Evolutionary conservation across 1,284 basidiomycete species (phyloP), one percentile per base, ranked within the genome.

Genomic region (Chalciporus piperatoides): DNA sequence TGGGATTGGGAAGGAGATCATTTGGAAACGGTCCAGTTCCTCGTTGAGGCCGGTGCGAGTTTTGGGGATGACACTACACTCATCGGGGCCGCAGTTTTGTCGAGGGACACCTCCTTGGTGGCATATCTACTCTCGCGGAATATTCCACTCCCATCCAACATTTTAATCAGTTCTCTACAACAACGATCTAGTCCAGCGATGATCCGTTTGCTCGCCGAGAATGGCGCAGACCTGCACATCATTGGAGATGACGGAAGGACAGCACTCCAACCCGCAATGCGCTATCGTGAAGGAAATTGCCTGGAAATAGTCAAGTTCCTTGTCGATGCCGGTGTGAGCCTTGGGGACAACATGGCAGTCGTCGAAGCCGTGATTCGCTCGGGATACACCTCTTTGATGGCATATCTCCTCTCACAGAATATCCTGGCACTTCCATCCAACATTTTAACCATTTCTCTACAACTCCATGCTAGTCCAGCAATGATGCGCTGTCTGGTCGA

Each of bases 71-170:
- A 15, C 7, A 7, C 32, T 4, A 21, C 17, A 11, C 17, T 37
- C 19, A 21, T 37, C 12, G 10, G 21, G 8, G 11, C 36, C 19
- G 10, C 36, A 12, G 12, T 37, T 19, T 1, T 10, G 8, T 12
- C 9, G 4, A 9, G 11, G 6, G 12, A 12, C 6, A 10, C 19
- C 15, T 37, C 19, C 1, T 6, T 37, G 4, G 19, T 21, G 9
- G 36, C 5, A 21, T 37, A 37, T 11, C 36, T 37, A 21, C 36
- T 37, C 19, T 10, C 19, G 4, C 15, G 30, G 6, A 21, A 35
- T 5, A 35, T 53, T 1, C 36, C 51, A 1, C 42, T 48, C 9
- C 51, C 51, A 4, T 28, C 12, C 9, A 19, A 51, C n/a, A 11
- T 48, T 28, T 17, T 53, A 4, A 24, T 47, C 3, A 3, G 6